Evolutionary conservation across 106 monocot genomes (phyloP).

Genomic region (Dendrobium nobile): DNA sequence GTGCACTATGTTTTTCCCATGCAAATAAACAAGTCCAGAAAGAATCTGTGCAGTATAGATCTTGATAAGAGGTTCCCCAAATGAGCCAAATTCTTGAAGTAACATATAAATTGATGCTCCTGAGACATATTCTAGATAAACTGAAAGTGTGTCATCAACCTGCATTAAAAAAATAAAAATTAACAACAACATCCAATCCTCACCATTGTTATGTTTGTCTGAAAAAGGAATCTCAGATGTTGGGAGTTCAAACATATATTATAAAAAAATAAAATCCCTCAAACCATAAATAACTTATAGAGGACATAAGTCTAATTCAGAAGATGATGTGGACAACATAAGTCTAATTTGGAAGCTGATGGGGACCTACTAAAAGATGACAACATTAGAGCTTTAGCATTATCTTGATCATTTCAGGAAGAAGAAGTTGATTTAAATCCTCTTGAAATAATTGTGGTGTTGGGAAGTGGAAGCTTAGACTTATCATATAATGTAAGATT

Average conservation of each 20-base stretch:
- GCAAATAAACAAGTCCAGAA: conserved; percentile 87
- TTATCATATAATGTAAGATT: too few species aligned
- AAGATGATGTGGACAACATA: too few species aligned
- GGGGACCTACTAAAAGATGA: too few species aligned
- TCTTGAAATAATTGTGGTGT: too few species aligned
- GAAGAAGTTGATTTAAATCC: too few species aligned
- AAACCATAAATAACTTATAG: too few species aligned
- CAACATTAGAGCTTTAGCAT: too few species aligned
- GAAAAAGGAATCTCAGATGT: not conserved
- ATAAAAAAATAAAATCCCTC: not conserved
- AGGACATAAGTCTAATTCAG: too few species aligned
- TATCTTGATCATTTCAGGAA: too few species aligned
- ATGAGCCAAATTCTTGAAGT: conserved; percentile 89
- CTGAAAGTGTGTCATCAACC: conserved; percentile 70
- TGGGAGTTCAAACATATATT: too few species aligned
- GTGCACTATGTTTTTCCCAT: conserved; percentile 81
- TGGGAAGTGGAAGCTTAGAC: too few species aligned
- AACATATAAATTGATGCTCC: conserved; percentile 92
- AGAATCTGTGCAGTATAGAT: conserved; percentile 82
- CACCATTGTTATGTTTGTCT: not conserved
- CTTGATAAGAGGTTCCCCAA: conserved; percentile 75
- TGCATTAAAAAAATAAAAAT: conserved; percentile 13
- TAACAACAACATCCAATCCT: not conserved
- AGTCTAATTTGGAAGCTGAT: too few species aligned
- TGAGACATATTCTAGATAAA: conserved; percentile 90